Percentiles rank a stretch among this genome's conserved stretches.
phyloP scores from a whole-genome alignment of 129 eudicot genomes.

The Flaveria trinervia region DNA sequence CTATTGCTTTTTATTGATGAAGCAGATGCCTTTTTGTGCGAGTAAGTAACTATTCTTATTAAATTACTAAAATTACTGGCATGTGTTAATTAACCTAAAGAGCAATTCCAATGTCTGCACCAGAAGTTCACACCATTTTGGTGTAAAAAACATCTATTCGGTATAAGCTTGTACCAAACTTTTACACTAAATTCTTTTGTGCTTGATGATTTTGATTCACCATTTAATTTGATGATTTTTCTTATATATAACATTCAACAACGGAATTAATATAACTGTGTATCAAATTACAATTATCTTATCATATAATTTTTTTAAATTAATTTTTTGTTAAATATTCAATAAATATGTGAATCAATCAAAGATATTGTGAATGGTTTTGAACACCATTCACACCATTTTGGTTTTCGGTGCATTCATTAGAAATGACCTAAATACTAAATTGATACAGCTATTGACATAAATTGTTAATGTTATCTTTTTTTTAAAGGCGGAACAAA shows the following conservation, averaged over 20 bases:
- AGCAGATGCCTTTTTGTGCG: constrained; percentile 99
- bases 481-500: constrained; percentile 72
- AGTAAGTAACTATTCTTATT: constrained; percentile 51
- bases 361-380: background rate
- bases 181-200: background rate
- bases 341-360: background rate
- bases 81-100: background rate
- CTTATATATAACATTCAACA: background rate
- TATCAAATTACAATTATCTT: background rate
- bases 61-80: background rate
- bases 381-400: background rate
- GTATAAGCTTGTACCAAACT: background rate
- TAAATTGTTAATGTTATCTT: background rate
- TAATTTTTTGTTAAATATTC: background rate
- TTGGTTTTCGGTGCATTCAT: background rate
- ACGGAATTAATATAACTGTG: background rate
- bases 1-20: constrained; percentile 92
- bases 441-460: background rate
- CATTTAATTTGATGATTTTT: background rate
- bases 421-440: background rate
- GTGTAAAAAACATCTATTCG: background rate
- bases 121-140: constrained; percentile 2
- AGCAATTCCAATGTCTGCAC: background rate
- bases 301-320: background rate
- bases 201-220: background rate